phyloP scores from a whole-genome alignment of 176 grass and related monocot genomes.

The Rhynchospora breviuscula region DNA sequence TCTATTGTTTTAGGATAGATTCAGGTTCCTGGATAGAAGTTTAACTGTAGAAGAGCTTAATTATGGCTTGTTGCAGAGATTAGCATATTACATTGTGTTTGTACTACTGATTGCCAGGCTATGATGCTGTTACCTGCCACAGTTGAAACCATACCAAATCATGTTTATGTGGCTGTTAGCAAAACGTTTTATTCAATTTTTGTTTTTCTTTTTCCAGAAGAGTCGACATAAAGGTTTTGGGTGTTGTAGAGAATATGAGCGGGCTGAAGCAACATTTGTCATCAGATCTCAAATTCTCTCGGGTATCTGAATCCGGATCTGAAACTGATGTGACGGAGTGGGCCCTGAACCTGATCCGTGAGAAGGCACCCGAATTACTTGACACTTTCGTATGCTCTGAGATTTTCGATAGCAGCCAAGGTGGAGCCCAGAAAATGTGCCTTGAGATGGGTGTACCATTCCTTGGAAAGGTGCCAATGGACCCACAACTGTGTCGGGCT shows the following conservation, averaged over 20 bases:
- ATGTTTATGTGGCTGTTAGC: background rate
- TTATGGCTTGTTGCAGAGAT: background rate
- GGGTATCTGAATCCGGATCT: slow-evolving; percentile 29
- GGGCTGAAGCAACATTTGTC: slow-evolving; percentile 49
- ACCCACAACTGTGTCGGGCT: slow-evolving; percentile 76
- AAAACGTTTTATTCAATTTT: background rate
- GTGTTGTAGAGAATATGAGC: slow-evolving; percentile 78
- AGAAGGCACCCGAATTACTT: slow-evolving; percentile 67
- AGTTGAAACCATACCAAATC: background rate
- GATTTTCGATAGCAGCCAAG: slow-evolving; percentile 74
- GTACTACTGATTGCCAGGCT: background rate
- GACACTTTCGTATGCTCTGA: slow-evolving; percentile 58
- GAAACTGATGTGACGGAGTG: slow-evolving; percentile 49
- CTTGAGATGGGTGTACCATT: slow-evolving; percentile 74
- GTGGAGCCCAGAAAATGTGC: slow-evolving; percentile 81
- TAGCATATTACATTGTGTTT: background rate
- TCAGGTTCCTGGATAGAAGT: too few relatives aligned
- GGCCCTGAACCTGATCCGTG: slow-evolving; percentile 46
- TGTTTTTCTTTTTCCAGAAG: slow-evolving; percentile 26
- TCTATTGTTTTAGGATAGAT: background rate
- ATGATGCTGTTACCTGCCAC: background rate
- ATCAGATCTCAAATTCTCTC: slow-evolving; percentile 49
- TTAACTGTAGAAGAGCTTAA: background rate
- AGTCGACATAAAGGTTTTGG: slow-evolving; percentile 51
- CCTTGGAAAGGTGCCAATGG: slow-evolving; percentile 87